Conservation (phyloP, 345 rosid genomes). For the Gossypium rotundifolium region DNA sequence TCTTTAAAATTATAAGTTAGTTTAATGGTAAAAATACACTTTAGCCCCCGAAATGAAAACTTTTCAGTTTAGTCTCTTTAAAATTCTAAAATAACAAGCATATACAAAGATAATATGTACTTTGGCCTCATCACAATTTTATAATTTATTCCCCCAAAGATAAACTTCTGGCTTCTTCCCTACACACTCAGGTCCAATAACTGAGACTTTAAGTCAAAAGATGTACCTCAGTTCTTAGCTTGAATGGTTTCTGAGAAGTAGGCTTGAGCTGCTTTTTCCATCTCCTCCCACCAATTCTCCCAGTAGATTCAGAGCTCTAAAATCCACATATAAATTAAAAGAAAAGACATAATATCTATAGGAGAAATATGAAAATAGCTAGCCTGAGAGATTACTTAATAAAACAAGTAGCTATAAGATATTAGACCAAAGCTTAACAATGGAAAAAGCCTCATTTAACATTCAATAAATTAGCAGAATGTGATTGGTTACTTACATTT, state of each 20-base stretch:
- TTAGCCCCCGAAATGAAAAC: too few species aligned
- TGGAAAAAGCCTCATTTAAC: background rate
- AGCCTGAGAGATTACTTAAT: background rate
- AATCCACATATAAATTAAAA: background rate
- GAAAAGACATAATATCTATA: background rate
- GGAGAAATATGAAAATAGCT: background rate
- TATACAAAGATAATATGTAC: too few species aligned
- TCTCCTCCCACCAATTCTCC: conserved; percentile 50
- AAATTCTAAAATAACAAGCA: too few species aligned
- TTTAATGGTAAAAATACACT: too few species aligned
- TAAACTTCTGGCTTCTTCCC: too few species aligned
- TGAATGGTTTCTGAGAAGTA: conserved; percentile 67
- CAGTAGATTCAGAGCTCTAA: conserved; percentile 75
- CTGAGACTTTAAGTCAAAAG: background rate
- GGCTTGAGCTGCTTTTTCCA: conserved; percentile 55
- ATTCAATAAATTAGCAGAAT: background rate
- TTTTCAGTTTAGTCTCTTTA: too few species aligned
- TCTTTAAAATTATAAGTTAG: too few species aligned
- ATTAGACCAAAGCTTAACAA: background rate
- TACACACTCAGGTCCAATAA: background rate
- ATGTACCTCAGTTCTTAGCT: conserved; percentile 79
- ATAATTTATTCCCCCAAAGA: too few species aligned
- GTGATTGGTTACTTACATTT: conserved; percentile 43
- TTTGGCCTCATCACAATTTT: too few species aligned
- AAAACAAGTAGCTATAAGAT: background rate